Base-by-base conservation (phyloP, 2,329 filamentous ascomycete genomes). In the Chrysosporium keratinophilum region DNA sequence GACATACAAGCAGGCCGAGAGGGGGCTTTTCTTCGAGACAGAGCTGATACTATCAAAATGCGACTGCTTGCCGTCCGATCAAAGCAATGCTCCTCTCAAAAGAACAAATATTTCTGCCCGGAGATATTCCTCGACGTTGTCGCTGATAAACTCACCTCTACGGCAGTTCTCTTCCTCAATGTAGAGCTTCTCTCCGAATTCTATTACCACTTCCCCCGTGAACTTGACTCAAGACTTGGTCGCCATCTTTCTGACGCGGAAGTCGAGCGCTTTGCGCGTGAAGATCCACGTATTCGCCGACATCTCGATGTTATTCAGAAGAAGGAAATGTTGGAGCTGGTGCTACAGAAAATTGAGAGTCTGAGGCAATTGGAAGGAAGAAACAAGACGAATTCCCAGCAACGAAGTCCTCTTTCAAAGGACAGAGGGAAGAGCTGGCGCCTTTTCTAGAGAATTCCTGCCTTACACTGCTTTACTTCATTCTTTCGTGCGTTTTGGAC, bases 121-220 rank as follows among this genome's bases (percentile, higher is more conserved):
- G 93, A 98, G 67, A 81, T 98, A 14, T 98, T 98, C 75, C 81
- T 98, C n/a, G 90, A 98, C 64, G 89, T 94, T 2, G 93, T 95
- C 1, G 90, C 93, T 1, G 88, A 90, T 61, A 97, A 97, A 71
- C 80, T 98, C 47, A 94, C 91, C 2, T 85, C 88, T 1, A 98
- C 93, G 0, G 91, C 93, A 1, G 93, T 98, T 7, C 81, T 98
- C 0, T 98, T 98, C 76, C 79, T 98, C 31, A 96, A 98, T 64
- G 93, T 97, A 10, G 94, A 98, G 72, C 79, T 98, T 17, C 80
- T 98, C 15, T 91, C 87, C 1, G 95, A 98, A 65, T 98, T 97
- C 68, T 96, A 95, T 74, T 95, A 96, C 72, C 89, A 93, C 66
- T 98, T 98, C 70, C 93, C 93, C 0, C 81, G 93, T 39, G 89